Percentiles rank a stretch among this genome's conserved stretches.
Conservation (phyloP, 768 basidiomycete species). For the Podaxis sp. region DNA sequence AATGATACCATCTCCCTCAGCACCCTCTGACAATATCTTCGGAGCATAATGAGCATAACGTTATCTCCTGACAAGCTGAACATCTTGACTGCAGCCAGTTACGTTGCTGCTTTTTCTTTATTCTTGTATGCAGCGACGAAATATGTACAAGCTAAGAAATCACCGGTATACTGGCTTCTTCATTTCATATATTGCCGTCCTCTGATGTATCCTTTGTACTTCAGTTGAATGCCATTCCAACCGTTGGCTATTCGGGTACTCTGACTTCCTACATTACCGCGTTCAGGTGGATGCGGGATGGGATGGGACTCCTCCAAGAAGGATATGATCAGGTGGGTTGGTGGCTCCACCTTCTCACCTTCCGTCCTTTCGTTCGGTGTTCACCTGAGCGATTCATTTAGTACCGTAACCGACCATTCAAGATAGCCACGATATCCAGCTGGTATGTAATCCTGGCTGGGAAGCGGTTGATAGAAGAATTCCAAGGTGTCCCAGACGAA, state of each 20-base stretch:
- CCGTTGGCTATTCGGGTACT: constrained; percentile 24
- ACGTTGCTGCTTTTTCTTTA: not conserved
- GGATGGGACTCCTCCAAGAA: constrained; percentile 22
- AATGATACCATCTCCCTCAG: too few species aligned
- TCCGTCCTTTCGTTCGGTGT: not conserved
- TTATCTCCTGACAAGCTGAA: too few species aligned
- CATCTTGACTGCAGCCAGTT: too few species aligned
- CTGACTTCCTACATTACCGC: constrained; percentile 24
- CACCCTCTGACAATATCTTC: too few species aligned
- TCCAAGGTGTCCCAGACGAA: constrained; percentile 31
- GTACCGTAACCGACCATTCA: constrained; percentile 27
- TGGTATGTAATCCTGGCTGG: constrained; percentile 33
- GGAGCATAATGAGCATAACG: too few species aligned
- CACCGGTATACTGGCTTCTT: not conserved
- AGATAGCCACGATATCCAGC: constrained; percentile 20
- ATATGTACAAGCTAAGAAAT: constrained; percentile 6
- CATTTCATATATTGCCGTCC: not conserved
- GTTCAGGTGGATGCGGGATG: constrained; percentile 21
- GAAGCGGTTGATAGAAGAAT: constrained; percentile 24
- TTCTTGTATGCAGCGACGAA: not conserved
- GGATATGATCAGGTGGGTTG: constrained; percentile 23
- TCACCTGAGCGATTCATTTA: not conserved
- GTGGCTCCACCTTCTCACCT: constrained; percentile 2
- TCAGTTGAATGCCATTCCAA: constrained; percentile 19
- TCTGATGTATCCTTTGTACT: not conserved